Evolutionary conservation across 306 rosid species (phyloP).

Genomic region (Lithocarpus polystachyus): DNA sequence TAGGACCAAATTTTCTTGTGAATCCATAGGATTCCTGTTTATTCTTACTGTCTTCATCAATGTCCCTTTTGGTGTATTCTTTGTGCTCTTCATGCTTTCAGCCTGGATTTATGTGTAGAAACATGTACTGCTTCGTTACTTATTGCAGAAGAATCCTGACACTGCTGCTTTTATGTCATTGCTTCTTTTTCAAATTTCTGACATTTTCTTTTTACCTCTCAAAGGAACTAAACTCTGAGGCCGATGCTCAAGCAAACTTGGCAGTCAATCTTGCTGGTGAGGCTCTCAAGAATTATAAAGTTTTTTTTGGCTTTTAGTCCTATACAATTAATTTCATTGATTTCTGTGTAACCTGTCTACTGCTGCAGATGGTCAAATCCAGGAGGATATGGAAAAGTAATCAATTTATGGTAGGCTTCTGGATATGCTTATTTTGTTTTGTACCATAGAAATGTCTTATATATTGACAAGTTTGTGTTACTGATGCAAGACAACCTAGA

Average conservation of each 20-base stretch:
- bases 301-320: constrained; percentile 2
- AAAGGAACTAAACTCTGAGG: constrained; percentile 73
- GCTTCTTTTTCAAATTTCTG: constrained; percentile 7
- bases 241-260: constrained; percentile 90
- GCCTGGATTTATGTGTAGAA: not conserved
- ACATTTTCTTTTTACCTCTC: constrained; percentile 26
- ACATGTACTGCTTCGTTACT: not conserved
- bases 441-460: not conserved
- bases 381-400: constrained; percentile 43
- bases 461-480: not conserved
- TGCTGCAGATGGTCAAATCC: constrained; percentile 69
- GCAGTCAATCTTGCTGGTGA: constrained; percentile 73
- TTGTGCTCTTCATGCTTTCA: not conserved
- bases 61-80: not conserved
- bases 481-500: too few species aligned
- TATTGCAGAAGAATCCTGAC: constrained; percentile 7
- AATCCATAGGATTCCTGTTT: not conserved
- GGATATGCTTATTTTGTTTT: constrained; percentile 16
- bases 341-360: constrained; percentile 14
- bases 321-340: not conserved
- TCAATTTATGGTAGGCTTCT: constrained; percentile 6
- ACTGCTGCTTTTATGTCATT: constrained; percentile 3
- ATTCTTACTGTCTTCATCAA: not conserved
- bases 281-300: constrained; percentile 17
- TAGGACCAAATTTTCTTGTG: not conserved